Evolutionary conservation across 306 rosid species (phyloP), one percentile per base, ranked within the genome.

Genomic region (Cicer bijugum): DNA sequence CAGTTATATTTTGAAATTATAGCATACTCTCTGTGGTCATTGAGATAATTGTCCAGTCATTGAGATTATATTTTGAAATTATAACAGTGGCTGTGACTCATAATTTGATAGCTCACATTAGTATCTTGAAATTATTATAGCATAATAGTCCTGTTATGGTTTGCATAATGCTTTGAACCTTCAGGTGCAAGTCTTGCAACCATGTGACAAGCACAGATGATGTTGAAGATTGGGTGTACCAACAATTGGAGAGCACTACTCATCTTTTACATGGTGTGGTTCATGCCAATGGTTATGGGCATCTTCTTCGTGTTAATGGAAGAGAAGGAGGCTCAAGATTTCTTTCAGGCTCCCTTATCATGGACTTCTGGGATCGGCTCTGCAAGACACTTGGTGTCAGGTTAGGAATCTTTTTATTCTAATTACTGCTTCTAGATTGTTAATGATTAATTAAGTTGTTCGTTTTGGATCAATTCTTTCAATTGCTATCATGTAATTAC

Each of bases 161-260:
- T 20, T 68, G 60, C 44, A 51, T 60, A 38, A 61, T 80, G 67
- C 35, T 63, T 59, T 64, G 47, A 64, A 67, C 69, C 64, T 82
- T 67, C 84, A 94, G 98, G 88, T 91, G 98, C 85, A 94, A 91
- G 80, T 91, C 96, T 19, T 94, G 98, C 90, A 91, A 91, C 83
- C 94, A 87, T 47, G 95, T 85, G 78, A 87, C 92, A 8, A 94
- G 87, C 75, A 82, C 93, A 8, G 88, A 91, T 69, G 93, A 91
- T 72, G 92, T 91, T 28, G 97, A 93, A 77, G 96, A 91, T 65
- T 93, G 98, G 98, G 92, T 91, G 65, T 90, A 86, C 75, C 77
- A 81, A 73, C 98, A 93, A 81, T 86, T 93, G 44, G 98, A 90
- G 82, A 91, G 88, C 81, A 91, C 92, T 0, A 84, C 88, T 52